A percentile compares a stretch with the other conserved stretches of the same genome.
Evolutionary conservation across 2,329 filamentous ascomycete species (phyloP).

Genomic region (Aspergillus unguis): DNA sequence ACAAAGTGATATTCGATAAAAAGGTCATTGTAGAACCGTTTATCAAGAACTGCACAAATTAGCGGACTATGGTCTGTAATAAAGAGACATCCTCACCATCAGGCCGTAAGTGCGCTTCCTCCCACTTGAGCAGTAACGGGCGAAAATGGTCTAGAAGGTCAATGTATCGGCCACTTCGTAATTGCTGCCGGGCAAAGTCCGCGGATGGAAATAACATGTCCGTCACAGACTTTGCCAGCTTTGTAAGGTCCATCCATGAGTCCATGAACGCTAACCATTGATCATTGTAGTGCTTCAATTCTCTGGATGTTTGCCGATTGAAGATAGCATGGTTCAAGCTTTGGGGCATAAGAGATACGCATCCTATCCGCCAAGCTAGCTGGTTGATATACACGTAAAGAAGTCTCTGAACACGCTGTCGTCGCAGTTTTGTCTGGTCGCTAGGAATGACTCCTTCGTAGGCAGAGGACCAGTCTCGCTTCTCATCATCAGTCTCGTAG

Average conservation of each 20-base stretch:
- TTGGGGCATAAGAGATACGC: conserved; percentile 52
- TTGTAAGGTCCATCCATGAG: conserved; percentile 50
- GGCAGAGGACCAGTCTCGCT: conserved; percentile 22
- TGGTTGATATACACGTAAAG: conserved; percentile 52
- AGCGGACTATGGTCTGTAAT: not conserved
- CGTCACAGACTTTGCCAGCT: conserved; percentile 50
- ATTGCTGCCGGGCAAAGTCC: conserved; percentile 33
- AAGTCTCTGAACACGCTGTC: conserved; percentile 37
- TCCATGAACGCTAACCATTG: conserved; percentile 53
- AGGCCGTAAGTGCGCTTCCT: conserved; percentile 34
- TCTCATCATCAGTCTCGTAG: conserved; percentile 44
- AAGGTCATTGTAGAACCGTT: conserved; percentile 47
- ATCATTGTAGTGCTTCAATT: conserved; percentile 42
- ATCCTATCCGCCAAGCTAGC: conserved; percentile 50
- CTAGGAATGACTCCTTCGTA: conserved; percentile 27
- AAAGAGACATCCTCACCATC: conserved; percentile 18
- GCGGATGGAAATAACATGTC: conserved; percentile 52
- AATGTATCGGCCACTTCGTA: conserved; percentile 50
- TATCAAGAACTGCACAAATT: conserved; percentile 23
- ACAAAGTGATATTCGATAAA: conserved; percentile 53
- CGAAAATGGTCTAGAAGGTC: conserved; percentile 45
- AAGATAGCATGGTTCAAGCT: conserved; percentile 34
- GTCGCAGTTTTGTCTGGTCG: conserved; percentile 32
- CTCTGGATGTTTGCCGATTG: conserved; percentile 28
- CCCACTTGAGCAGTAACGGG: conserved; percentile 38